Conservation (phyloP, 2,329 filamentous ascomycete genomes). For the Chaetomiaceae sp. region DNA sequence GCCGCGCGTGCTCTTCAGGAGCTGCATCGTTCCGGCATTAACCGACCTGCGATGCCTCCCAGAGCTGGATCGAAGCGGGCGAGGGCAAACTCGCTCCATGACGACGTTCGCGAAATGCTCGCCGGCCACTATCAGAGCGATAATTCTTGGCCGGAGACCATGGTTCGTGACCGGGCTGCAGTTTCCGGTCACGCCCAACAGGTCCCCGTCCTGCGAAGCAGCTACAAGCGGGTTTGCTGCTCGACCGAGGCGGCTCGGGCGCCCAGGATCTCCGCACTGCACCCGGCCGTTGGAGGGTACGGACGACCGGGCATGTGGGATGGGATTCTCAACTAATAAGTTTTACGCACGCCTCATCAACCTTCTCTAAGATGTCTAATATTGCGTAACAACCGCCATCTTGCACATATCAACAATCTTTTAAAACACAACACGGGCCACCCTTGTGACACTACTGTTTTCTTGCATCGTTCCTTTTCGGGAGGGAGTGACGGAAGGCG, state of each 20-base stretch:
- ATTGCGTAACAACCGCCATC: slow-evolving; percentile 12
- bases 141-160: slow-evolving; percentile 35
- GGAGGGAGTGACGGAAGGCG: slow-evolving; percentile 11
- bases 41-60: slow-evolving; percentile 32
- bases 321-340: slow-evolving; percentile 53
- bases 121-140: slow-evolving; percentile 34
- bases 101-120: slow-evolving; percentile 63
- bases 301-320: slow-evolving; percentile 64
- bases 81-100: slow-evolving; percentile 56
- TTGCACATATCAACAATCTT: slow-evolving; percentile 19
- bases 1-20: slow-evolving; percentile 57
- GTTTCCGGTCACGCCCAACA: slow-evolving; percentile 31
- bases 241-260: slow-evolving; percentile 52
- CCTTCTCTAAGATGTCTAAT: slow-evolving; percentile 9
- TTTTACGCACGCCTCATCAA: not conserved
- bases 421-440: slow-evolving; percentile 9
- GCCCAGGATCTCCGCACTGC: slow-evolving; percentile 44
- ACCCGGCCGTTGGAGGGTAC: slow-evolving; percentile 47
- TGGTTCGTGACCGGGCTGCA: slow-evolving; percentile 37
- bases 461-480: slow-evolving; percentile 18
- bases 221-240: slow-evolving; percentile 64
- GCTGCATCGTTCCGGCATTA: slow-evolving; percentile 47
- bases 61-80: slow-evolving; percentile 53
- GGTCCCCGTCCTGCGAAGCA: slow-evolving; percentile 41
- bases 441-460: slow-evolving; percentile 25